A percentile compares a stretch with the other conserved stretches of the same genome.
phyloP scores from a whole-genome alignment of 495 filamentous ascomycete genomes.

The Xylaria telfairii region DNA sequence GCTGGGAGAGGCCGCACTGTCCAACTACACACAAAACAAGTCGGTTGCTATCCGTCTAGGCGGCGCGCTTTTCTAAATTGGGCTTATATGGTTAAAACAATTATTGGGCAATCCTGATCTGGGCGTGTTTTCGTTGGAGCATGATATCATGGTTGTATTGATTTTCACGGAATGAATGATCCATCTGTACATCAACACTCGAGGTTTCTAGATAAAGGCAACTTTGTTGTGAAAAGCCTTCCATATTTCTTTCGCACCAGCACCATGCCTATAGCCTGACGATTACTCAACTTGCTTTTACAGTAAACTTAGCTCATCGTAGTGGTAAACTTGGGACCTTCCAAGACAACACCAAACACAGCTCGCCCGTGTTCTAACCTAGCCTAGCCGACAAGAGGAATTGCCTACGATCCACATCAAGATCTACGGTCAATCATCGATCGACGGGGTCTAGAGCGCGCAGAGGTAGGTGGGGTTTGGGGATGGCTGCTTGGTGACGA shows the following conservation, averaged over 20 bases:
- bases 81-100: background rate
- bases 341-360: background rate
- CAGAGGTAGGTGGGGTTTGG: too few species aligned
- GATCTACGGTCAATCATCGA: background rate
- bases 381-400: background rate
- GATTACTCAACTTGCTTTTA: background rate
- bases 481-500: background rate
- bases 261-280: background rate
- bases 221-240: background rate
- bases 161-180: constrained; percentile 17
- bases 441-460: background rate
- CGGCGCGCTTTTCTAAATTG: constrained; percentile 48
- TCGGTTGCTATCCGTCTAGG: constrained; percentile 60
- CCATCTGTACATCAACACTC: constrained; percentile 15
- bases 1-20: constrained; percentile 88
- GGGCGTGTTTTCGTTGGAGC: constrained; percentile 2
- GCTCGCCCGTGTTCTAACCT: background rate
- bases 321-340: too few species aligned
- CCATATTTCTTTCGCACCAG: background rate
- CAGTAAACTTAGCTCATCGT: background rate
- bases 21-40: constrained; percentile 87
- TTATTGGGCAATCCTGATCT: background rate
- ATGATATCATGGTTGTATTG: constrained; percentile 25
- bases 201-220: constrained; percentile 12
- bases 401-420: background rate